phyloP scores from a whole-genome alignment of 306 rosid genomes.

The Erythrophleum fordii region DNA sequence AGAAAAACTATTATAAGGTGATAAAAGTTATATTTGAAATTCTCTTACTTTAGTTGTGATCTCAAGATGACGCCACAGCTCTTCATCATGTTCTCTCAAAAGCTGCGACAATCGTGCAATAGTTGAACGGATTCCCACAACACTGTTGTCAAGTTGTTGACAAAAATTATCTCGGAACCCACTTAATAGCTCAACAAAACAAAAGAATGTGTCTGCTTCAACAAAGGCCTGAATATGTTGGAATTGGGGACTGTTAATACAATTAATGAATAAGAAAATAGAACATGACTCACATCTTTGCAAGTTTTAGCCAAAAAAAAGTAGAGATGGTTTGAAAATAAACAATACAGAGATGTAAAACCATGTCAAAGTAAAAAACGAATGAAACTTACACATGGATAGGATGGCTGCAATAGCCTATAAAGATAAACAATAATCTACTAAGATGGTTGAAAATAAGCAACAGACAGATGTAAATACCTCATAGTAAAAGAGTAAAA shows the following conservation, averaged over 20 bases:
- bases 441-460: not conserved
- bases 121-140: conserved; percentile 97
- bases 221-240: conserved; percentile 74
- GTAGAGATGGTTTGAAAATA: not conserved
- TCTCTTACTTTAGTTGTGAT: conserved; percentile 85
- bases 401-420: not conserved
- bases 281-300: conserved; percentile 6
- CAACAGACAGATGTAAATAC: not conserved
- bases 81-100: conserved; percentile 94
- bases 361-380: not conserved
- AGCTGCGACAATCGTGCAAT: conserved; percentile 88
- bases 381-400: not conserved
- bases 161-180: conserved; percentile 97
- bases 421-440: not conserved
- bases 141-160: conserved; percentile 98
- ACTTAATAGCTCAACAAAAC: conserved; percentile 95
- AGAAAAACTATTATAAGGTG: not conserved
- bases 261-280: conserved; percentile 6
- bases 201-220: conserved; percentile 97
- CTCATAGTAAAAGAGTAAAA: not conserved
- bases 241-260: conserved; percentile 46
- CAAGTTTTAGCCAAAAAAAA: conserved; percentile 3
- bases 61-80: conserved; percentile 99
- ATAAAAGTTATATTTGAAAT: conserved; percentile 19
- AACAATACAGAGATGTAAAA: not conserved